Conservation (phyloP, 1,284 basidiomycete genomes). For the Trametes pubescens region DNA sequence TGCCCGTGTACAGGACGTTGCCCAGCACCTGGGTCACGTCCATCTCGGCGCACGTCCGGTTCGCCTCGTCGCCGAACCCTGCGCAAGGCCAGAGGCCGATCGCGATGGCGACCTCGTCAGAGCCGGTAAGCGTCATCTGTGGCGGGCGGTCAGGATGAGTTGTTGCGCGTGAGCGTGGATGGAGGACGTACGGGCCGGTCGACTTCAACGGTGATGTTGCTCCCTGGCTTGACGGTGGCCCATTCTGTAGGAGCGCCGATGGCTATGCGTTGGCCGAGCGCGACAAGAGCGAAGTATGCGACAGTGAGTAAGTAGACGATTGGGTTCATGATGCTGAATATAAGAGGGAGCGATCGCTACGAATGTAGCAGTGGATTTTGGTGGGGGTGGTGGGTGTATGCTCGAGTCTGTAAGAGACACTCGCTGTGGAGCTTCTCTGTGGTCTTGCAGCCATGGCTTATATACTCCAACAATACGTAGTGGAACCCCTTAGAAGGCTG, state of each 20-base stretch:
- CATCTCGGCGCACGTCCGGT: conserved; percentile 39
- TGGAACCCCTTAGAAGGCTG: conserved; percentile 21
- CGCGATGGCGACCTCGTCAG: conserved; percentile 53
- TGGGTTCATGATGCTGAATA: conserved; percentile 5
- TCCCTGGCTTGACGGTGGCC: conserved; percentile 45
- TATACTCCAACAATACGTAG: conserved; percentile 3
- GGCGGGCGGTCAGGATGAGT: not conserved
- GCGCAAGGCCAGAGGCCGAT: conserved; percentile 50
- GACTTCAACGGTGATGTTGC: conserved; percentile 51
- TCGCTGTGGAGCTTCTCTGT: conserved; percentile 13
- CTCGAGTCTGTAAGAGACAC: conserved; percentile 16
- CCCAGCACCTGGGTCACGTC: conserved; percentile 48
- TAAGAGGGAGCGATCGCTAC: not conserved
- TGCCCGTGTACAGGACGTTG: conserved; percentile 53
- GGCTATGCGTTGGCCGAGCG: conserved; percentile 50
- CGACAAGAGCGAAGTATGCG: conserved; percentile 22
- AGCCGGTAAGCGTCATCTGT: conserved; percentile 49
- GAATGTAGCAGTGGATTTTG: not conserved
- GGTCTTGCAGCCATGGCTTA: not conserved
- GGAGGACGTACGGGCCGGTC: conserved; percentile 50
- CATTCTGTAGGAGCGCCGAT: conserved; percentile 50
- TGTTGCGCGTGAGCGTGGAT: not conserved
- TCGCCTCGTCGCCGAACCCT: conserved; percentile 22
- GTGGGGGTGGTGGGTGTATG: not conserved
- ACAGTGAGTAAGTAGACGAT: conserved; percentile 8